Conservation (phyloP, 495 filamentous ascomycete species). For the Trypethelium eluteriae region DNA sequence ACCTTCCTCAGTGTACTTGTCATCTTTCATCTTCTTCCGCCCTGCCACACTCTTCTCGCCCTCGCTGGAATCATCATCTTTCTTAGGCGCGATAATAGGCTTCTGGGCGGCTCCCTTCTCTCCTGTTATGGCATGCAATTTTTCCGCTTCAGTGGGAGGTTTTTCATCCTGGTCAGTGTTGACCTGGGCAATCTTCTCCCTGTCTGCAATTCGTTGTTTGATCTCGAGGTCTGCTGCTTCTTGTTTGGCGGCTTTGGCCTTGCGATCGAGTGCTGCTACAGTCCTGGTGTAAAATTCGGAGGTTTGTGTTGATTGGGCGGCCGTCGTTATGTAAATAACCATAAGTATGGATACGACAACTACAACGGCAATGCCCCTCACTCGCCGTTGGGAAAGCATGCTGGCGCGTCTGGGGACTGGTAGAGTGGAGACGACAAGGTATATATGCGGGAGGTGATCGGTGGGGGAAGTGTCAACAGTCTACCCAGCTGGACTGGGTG, state of each 20-base stretch:
- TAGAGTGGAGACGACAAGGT: neutral
- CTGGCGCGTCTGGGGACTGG: constrained; percentile 19
- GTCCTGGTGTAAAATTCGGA: constrained; percentile 53
- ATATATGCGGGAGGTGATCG: neutral
- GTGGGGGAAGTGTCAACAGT: neutral
- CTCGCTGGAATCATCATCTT: neutral
- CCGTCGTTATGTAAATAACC: constrained; percentile 53
- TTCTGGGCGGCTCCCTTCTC: neutral
- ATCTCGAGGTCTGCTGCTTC: constrained; percentile 34
- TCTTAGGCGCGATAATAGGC: constrained; percentile 7
- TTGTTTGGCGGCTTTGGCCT: constrained; percentile 24
- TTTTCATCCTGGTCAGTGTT: neutral
- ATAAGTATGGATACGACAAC: constrained; percentile 50
- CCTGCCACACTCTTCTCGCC: constrained; percentile 49
- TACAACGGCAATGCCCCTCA: constrained; percentile 52
- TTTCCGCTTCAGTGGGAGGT: constrained; percentile 23
- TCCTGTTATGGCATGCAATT: constrained; percentile 13
- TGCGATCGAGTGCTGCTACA: constrained; percentile 40
- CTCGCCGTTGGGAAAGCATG: constrained; percentile 67
- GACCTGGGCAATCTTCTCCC: neutral
- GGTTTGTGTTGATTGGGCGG: constrained; percentile 35
- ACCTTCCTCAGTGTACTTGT: constrained; percentile 33
- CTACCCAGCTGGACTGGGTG: neutral
- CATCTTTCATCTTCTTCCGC: constrained; percentile 50
- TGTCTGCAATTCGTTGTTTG: constrained; percentile 24